Evolutionary conservation across 164 flowering plant species (phyloP), one percentile per base, ranked within the genome.

Genomic region (Echeveria elegans): DNA sequence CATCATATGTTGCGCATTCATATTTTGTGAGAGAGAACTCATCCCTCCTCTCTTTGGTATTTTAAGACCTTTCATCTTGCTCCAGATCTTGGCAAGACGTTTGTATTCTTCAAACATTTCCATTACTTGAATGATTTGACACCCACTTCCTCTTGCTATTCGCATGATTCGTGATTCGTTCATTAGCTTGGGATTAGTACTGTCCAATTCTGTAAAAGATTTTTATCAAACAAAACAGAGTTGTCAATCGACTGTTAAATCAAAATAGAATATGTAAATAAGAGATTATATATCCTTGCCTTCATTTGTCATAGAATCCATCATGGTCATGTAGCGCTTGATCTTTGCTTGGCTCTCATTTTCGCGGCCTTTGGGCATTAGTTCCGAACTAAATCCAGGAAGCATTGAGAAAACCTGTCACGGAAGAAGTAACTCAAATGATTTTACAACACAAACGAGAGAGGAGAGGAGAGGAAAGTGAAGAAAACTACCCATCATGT

Each of bases 221-320:
- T 40, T 10, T 4, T 40, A 40, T 6, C 5, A 40, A 7, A 40
- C 5, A 40, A 40, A 12, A 4, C 45, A 40, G 9, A 12, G 14
- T 1, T 5, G 45, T 40, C 45, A 40, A 40, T n/a, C n/a, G n/a
- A n/a, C n/a, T n/a, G n/a, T n/a, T n/a, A n/a, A n/a, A n/a, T n/a
- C n/a, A n/a, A n/a, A n/a, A n/a, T n/a, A n/a, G n/a, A n/a, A n/a
- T n/a, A n/a, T n/a, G n/a, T n/a, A n/a, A n/a, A n/a, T n/a, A n/a
- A n/a, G n/a, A 34, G 37, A 34, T 34, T 34, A 53, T 15, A 43
- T 47, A 59, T 1, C 41, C 79, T 76, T 77, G 72, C 97, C 97
- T 82, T 88, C 92, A 80, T 90, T 79, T 40, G 99, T 90, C 99
- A 92, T 92, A 2, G 99, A 95, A 71, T 95, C 99, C 99, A 95